Conservation (phyloP, 352 stramenopile genomes). For the Pythium oligandrum region DNA sequence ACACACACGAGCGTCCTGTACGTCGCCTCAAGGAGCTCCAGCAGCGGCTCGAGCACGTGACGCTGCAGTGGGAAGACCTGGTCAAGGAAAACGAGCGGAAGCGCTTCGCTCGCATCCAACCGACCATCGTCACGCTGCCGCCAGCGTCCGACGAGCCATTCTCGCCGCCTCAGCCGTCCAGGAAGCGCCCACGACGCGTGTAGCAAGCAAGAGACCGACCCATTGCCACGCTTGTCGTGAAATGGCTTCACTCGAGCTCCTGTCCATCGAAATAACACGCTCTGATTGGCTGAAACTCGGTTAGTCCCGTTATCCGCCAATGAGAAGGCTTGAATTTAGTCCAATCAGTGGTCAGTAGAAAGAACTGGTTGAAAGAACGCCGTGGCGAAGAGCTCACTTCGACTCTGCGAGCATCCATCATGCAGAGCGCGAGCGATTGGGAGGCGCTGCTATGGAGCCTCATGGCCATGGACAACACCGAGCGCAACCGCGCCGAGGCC, state of each 20-base stretch:
- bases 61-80: constrained; percentile 34
- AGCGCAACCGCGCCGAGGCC: constrained; percentile 60
- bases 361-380: constrained; percentile 22
- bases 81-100: constrained; percentile 32
- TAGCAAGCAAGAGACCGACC: too few relatives aligned
- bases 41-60: constrained; percentile 25
- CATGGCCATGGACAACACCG: constrained; percentile 64
- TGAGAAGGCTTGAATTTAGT: neutral
- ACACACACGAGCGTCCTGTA: too few relatives aligned
- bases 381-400: neutral
- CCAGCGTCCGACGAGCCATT: too few relatives aligned
- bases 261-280: neutral
- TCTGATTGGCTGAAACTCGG: constrained; percentile 19
- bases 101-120: constrained; percentile 21
- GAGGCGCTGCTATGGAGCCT: constrained; percentile 68
- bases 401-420: too few relatives aligned
- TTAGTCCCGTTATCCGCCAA: constrained; percentile 16
- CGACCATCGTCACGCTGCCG: constrained; percentile 24
- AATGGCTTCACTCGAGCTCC: constrained; percentile 18
- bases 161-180: constrained; percentile 8
- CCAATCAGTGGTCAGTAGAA: constrained; percentile 1
- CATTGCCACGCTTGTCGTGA: neutral
- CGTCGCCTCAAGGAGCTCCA: constrained; percentile 2
- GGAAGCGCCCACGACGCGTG: neutral
- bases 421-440: constrained; percentile 31